Conservation (phyloP, 768 basidiomycete genomes). For the Leccinellum albellum region DNA sequence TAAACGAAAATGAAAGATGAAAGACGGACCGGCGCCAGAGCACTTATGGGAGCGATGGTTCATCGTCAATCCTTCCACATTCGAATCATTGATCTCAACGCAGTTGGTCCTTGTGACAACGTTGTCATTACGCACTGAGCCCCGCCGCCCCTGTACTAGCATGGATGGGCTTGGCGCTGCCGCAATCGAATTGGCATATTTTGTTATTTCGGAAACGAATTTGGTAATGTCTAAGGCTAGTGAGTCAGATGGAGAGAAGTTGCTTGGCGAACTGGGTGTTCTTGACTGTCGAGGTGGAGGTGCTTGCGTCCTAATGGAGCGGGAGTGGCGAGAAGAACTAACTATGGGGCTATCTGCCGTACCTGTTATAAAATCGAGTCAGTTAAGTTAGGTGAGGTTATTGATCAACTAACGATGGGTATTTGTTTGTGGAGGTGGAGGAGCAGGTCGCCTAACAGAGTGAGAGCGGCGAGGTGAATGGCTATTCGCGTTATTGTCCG, state of each 20-base stretch:
- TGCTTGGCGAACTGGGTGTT: neutral
- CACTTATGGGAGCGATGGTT: slow-evolving; percentile 3
- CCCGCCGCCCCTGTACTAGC: neutral
- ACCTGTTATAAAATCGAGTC: neutral
- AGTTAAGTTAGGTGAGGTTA: neutral
- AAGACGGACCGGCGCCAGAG: slow-evolving; percentile 12
- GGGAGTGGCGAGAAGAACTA: neutral
- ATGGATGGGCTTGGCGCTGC: too few species aligned
- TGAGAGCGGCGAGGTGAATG: neutral
- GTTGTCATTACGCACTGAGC: neutral
- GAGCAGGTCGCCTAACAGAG: slow-evolving; percentile 8
- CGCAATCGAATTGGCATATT: neutral
- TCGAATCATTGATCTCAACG: neutral
- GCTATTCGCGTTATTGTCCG: neutral
- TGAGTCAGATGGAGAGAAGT: neutral
- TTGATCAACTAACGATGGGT: neutral
- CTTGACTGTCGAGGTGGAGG: slow-evolving; percentile 3
- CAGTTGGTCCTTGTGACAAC: slow-evolving; percentile 1
- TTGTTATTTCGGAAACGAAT: neutral
- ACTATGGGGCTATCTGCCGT: neutral
- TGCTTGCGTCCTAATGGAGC: slow-evolving; percentile 3
- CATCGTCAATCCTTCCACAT: slow-evolving; percentile 5
- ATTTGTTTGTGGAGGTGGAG: slow-evolving; percentile 2
- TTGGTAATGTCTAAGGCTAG: neutral
- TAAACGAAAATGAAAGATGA: neutral